Conservation (phyloP, 768 basidiomycete species). For the Hygrophorus pudorinus region DNA sequence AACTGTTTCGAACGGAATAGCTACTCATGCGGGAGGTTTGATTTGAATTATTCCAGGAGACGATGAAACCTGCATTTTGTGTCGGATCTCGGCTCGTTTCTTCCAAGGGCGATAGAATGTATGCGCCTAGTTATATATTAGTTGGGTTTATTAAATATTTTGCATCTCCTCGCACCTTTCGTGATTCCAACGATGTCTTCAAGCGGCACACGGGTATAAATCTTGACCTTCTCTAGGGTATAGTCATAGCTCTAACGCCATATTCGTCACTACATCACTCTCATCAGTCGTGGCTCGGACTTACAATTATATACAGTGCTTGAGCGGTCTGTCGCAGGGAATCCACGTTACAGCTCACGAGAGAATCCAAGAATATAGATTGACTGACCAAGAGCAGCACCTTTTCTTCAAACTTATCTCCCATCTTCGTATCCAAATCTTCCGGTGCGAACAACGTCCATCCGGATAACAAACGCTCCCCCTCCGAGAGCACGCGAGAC, state of each 20-base stretch:
- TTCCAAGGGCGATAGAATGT: conserved; percentile 89
- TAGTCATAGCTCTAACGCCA: conserved; percentile 78
- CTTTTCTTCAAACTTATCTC: conserved; percentile 90
- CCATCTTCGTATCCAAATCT: conserved; percentile 57
- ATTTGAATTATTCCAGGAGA: conserved; percentile 67
- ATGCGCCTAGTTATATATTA: conserved; percentile 57
- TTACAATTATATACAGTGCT: conserved; percentile 73
- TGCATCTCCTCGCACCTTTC: conserved; percentile 44
- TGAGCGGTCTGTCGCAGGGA: conserved; percentile 17
- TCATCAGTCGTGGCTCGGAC: conserved; percentile 18
- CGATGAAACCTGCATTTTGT: conserved; percentile 82
- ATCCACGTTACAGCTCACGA: not conserved
- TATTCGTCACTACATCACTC: not conserved
- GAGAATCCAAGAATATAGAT: conserved; percentile 19
- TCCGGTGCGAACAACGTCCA: conserved; percentile 92
- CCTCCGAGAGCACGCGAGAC: conserved; percentile 63
- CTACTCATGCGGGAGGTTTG: conserved; percentile 73
- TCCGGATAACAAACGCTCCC: conserved; percentile 68
- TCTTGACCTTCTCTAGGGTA: conserved; percentile 82
- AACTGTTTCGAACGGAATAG: conserved; percentile 74
- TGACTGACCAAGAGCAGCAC: conserved; percentile 72
- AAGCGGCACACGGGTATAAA: conserved; percentile 84
- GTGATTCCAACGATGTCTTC: conserved; percentile 66
- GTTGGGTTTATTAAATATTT: conserved; percentile 2
- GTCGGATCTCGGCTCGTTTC: conserved; percentile 80